These are phyloP conservation scores for Drosera spatulata DNA, from an alignment of 179 eudicot species.

Conservation along the genomic window DNA sequence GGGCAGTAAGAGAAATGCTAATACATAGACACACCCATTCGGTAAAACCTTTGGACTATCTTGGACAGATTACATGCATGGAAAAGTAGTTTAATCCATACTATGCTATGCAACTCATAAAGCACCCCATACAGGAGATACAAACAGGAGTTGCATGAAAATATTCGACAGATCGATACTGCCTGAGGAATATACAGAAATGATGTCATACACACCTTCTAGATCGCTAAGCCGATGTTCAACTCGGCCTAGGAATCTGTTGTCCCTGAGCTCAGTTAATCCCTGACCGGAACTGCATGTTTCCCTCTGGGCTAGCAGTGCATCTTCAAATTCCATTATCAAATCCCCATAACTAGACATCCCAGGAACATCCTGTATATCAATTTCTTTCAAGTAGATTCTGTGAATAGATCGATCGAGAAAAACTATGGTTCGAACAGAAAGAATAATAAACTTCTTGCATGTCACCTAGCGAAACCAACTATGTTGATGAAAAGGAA, in stretches of 20 bases:
- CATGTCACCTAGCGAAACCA: no score
- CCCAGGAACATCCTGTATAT: constrained; percentile 35
- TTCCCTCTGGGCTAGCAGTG: constrained; percentile 58
- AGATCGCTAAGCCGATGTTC: constrained; percentile 76
- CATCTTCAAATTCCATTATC: constrained; percentile 79
- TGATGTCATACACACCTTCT: constrained; percentile 49
- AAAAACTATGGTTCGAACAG: neutral
- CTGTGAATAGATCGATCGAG: no score
- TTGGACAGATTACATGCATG: no score
- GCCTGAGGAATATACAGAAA: neutral
- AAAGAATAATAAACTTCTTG: neutral
- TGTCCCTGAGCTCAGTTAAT: constrained; percentile 46
- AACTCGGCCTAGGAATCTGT: constrained; percentile 50
- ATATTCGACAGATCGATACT: neutral
- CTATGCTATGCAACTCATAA: no score
- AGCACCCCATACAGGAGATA: no score
- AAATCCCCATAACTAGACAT: constrained; percentile 49
- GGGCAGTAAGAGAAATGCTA: no score
- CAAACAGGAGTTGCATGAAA: neutral
- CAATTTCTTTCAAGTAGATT: neutral
- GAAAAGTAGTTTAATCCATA: no score
- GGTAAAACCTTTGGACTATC: no score
- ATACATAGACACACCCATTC: no score
- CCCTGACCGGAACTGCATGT: constrained; percentile 51
- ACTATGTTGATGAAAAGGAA: no score